Percentiles rank a stretch among this genome's conserved stretches.
Evolutionary conservation across 768 basidiomycete genomes (phyloP).

Genomic region (Termitomyces sp.): DNA sequence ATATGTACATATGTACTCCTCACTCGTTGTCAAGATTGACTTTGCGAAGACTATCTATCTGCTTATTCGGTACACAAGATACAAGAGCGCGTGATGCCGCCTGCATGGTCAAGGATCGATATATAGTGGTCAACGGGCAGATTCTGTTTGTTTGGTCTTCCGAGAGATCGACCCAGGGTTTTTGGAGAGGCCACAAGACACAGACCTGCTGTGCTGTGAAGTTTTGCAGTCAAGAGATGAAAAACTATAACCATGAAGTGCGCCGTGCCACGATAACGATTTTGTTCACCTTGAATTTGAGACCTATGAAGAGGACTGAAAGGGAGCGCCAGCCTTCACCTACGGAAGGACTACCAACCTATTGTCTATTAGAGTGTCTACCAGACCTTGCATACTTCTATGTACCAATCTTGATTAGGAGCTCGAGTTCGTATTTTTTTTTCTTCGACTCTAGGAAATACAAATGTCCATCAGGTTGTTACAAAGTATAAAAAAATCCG

Average conservation of each 20-base stretch:
- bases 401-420: neutral
- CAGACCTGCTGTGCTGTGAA: no score
- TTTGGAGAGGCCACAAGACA: neutral
- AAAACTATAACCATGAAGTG: no score
- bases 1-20: no score
- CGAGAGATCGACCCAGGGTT: neutral
- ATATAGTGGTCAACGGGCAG: no score
- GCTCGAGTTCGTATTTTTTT: neutral
- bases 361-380: neutral
- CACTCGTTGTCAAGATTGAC: neutral
- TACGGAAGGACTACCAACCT: no score
- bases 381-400: neutral
- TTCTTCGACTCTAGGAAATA: neutral
- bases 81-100: neutral
- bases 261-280: no score
- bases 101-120: neutral
- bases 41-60: neutral
- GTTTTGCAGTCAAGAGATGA: no score
- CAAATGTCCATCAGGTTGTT: slow-evolving; percentile 5
- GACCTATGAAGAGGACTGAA: no score
- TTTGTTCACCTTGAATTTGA: no score
- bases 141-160: neutral
- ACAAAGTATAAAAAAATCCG: slow-evolving; percentile 38
- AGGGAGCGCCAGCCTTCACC: no score
- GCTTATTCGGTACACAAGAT: neutral